Evolutionary conservation across 2,329 filamentous ascomycete species (phyloP), one percentile per base, ranked within the genome.

Genomic region (Lachnellula willkommii): DNA sequence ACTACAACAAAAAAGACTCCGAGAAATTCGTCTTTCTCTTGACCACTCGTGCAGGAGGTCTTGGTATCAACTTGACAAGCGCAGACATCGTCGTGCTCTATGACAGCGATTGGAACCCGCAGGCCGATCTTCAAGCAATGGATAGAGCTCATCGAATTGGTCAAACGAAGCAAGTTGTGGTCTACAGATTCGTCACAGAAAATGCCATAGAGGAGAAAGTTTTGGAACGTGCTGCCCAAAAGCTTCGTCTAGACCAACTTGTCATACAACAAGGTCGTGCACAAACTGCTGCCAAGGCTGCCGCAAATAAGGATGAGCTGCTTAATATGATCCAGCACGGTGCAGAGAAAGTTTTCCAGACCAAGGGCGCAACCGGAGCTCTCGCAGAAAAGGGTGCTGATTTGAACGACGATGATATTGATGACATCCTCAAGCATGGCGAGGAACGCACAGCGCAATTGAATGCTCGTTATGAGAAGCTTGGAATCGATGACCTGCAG

Each of bases 191-290:
- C 66, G 89, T 99, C 24, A 99, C 95, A 0, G 94, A 99, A 70
- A 95, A 96, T 68, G 94, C 94, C 0, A 97, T 99, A 58, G 94
- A 99, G 69, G 94, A 99, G 74, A 97, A 99, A 75, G 94, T 99
- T 9, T 77, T 99, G 49, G 93, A 99, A 73, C 87, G 94, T 71
- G 94, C 94, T 28, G 94, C 95, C 1, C 94, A 99, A 70, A 99
- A 99, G 74, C 77, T 99, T 58, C 90, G 94, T 59, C 83, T 99
- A 28, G 94, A 99, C 68, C 94, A 99, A 72, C 81, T 99, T 22
- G 94, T 99, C 65, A 99, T 99, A 66, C 94, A 99, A 69, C 94
- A 99, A 76, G 94, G 94, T 17, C 90, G 94, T 60, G 87, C 93
- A 49, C 94, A 97, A 71, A 88, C 88, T 61, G 90, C 91, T 53